phyloP scores from a whole-genome alignment of 228 moss, liverwort and hornwort species.

The Sphagnum fallax region DNA sequence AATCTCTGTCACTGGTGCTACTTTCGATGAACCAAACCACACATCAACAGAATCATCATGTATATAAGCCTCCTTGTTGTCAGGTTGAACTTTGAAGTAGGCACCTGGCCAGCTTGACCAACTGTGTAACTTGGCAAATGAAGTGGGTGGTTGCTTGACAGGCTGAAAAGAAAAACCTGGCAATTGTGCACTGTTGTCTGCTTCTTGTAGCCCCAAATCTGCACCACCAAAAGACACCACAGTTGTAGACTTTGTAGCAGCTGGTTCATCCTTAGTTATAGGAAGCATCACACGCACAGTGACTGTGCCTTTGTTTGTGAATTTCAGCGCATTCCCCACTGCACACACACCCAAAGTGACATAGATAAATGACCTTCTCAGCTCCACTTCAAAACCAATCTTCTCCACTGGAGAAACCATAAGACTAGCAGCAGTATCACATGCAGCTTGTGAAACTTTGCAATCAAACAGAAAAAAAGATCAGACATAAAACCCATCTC shows the following conservation, averaged over 20 bases:
- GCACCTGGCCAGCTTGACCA: slow-evolving; percentile 57
- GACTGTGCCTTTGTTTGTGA: slow-evolving; percentile 51
- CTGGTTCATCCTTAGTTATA: too few relatives aligned
- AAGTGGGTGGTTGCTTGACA: slow-evolving; percentile 16
- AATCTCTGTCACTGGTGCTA: slow-evolving; percentile 3
- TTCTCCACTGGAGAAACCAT: too few relatives aligned
- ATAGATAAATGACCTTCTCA: too few relatives aligned
- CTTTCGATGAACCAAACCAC: slow-evolving; percentile 7
- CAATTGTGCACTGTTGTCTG: neutral
- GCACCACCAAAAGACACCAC: too few relatives aligned
- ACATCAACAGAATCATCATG: neutral
- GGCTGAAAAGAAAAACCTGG: slow-evolving; percentile 19
- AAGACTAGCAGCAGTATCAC: too few relatives aligned
- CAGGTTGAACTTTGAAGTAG: slow-evolving; percentile 23
- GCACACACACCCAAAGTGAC: neutral
- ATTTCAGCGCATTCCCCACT: slow-evolving; percentile 69
- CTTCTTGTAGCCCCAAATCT: neutral
- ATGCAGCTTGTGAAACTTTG: too few relatives aligned
- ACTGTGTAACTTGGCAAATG: slow-evolving; percentile 28
- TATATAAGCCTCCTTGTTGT: slow-evolving; percentile 1
- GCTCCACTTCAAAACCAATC: too few relatives aligned
- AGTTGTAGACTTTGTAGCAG: too few relatives aligned
- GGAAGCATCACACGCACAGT: slow-evolving; percentile 26
- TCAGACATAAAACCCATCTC: neutral
- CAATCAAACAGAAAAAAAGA: too few relatives aligned